Evolutionary conservation across 2,329 filamentous ascomycete species (phyloP).

Genomic region (Hypoxylon sp.): DNA sequence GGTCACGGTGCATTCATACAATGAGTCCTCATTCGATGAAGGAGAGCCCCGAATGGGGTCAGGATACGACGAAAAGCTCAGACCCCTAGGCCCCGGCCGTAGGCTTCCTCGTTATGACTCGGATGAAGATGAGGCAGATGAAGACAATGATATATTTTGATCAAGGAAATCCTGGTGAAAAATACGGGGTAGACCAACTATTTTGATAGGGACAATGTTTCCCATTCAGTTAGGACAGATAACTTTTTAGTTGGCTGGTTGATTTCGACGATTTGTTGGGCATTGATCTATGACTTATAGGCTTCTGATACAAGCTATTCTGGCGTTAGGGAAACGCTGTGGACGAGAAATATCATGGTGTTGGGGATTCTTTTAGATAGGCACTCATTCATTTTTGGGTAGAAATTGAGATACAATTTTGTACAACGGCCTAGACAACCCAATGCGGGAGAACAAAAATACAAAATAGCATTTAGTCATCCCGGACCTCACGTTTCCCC

Average conservation of each 20-base stretch:
- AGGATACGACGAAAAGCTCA: constrained; percentile 73
- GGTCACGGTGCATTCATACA: constrained; percentile 84
- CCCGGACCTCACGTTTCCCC: constrained; percentile 10
- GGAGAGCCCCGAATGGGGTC: constrained; percentile 71
- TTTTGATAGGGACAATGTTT: constrained; percentile 4
- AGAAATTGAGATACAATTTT: constrained; percentile 43
- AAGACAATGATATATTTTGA: constrained; percentile 18
- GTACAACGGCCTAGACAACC: constrained; percentile 45
- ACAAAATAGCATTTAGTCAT: constrained; percentile 8
- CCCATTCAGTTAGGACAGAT: neutral
- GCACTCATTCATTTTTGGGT: constrained; percentile 20
- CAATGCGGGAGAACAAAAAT: constrained; percentile 6
- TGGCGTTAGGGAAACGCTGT: constrained; percentile 10
- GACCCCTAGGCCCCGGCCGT: constrained; percentile 50
- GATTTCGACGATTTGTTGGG: constrained; percentile 4
- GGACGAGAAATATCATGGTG: constrained; percentile 9
- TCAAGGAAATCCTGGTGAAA: neutral
- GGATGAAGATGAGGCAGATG: constrained; percentile 32
- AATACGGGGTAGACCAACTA: neutral
- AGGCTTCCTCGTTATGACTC: constrained; percentile 11
- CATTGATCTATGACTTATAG: constrained; percentile 17
- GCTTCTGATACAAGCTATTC: constrained; percentile 10
- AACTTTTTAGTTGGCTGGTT: neutral
- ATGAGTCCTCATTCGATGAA: constrained; percentile 77
- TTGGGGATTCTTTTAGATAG: constrained; percentile 7